A percentile compares a stretch with the other conserved stretches of the same genome.
These are phyloP conservation scores for Plantago lanceolata DNA, from an alignment of 305 asterid species.

Conservation along the genomic window DNA sequence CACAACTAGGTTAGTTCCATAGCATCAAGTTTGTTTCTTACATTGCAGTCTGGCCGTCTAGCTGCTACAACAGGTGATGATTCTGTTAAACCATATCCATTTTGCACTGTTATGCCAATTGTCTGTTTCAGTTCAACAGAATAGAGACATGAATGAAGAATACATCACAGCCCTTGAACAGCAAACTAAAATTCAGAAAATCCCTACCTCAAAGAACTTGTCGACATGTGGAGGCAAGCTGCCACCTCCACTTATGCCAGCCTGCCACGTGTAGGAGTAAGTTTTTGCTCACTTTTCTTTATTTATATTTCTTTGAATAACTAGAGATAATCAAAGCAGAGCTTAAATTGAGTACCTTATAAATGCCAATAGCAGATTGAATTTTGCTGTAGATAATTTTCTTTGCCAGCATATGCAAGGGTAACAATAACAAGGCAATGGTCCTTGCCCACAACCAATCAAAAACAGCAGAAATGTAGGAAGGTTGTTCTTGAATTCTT, in stretches of 20 bases:
- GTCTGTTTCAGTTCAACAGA: constrained; percentile 45
- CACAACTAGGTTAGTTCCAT: background rate
- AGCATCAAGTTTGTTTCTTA: constrained; percentile 32
- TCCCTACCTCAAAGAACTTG: constrained; percentile 74
- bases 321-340: constrained; percentile 4
- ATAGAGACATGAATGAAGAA: background rate
- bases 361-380: constrained; percentile 70
- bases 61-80: constrained; percentile 92
- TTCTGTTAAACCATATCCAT: constrained; percentile 95
- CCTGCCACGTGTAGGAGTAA: constrained; percentile 41
- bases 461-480: constrained; percentile 46
- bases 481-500: constrained; percentile 60
- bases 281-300: background rate
- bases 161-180: constrained; percentile 13
- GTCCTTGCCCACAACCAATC: constrained; percentile 75
- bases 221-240: constrained; percentile 82
- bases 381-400: constrained; percentile 77
- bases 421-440: constrained; percentile 55
- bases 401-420: constrained; percentile 74
- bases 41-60: constrained; percentile 58
- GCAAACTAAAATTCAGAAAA: constrained; percentile 24
- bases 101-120: constrained; percentile 66
- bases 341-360: constrained; percentile 49
- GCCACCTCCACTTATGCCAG: constrained; percentile 95
- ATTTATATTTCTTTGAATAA: background rate